Evolutionary conservation across 2,329 filamentous ascomycete genomes (phyloP).

Genomic region (Colletotrichum costaricense): DNA sequence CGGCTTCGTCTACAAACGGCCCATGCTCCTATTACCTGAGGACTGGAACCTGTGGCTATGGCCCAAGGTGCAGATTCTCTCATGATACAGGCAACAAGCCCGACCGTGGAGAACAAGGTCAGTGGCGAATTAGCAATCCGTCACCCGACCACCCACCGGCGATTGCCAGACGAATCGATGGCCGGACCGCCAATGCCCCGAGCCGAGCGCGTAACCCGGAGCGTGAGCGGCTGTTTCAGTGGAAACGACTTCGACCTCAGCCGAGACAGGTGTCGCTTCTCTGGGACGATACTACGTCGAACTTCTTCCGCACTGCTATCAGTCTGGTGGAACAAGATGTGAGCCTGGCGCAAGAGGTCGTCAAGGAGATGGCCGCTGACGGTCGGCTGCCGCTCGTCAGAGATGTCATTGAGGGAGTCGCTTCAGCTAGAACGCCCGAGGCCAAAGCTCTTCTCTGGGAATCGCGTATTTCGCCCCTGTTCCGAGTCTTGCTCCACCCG

Average conservation of each 20-base stretch:
- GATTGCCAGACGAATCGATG: no score
- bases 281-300: background rate
- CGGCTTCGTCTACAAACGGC: background rate
- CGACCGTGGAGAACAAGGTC: background rate
- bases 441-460: background rate
- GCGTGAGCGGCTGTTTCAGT: background rate
- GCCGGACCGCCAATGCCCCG: background rate
- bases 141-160: no score
- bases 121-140: background rate
- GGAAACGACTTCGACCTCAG: constrained; percentile 9
- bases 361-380: constrained; percentile 13
- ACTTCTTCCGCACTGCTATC: background rate
- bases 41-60: background rate
- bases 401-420: background rate
- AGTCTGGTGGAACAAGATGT: constrained; percentile 2
- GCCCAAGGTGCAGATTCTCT: constrained; percentile 1
- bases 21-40: background rate
- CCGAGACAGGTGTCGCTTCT: background rate
- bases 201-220: background rate
- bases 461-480: constrained; percentile 42
- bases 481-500: constrained; percentile 48
- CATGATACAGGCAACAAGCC: background rate
- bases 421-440: background rate
- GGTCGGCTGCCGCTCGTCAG: background rate
- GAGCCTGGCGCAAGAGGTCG: constrained; percentile 15